Base-by-base conservation (phyloP, 495 filamentous ascomycete species). In the Trichodelitschia bisporula region DNA sequence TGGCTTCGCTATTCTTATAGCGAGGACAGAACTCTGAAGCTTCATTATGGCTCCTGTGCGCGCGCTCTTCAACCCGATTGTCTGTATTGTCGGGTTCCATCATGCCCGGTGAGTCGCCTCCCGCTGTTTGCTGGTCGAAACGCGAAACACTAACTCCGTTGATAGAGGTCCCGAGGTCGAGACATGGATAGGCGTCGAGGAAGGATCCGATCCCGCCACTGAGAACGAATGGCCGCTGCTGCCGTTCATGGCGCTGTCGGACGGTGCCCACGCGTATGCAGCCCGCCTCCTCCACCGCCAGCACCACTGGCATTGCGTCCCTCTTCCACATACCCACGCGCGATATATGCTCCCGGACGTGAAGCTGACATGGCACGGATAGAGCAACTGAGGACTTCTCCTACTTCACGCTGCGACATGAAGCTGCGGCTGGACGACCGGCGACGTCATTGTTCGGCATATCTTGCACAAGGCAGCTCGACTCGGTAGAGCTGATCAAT, bases 221-320 rank as follows among this genome's bases (percentile, higher is more conserved):
- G 78, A 86, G 34, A 80, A 86, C 60, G 82, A 90, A 46, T 97
- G 86, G 86, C 61, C 68, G 4, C 54, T 92, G 36, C 59, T 97
- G 28, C 86, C 86, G 0, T 97, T 95, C 52, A 92, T 95, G 77
- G 86, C 84, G n/a, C 55, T 97, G 37, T 79, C 77, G 19, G 86
- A 97, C 49, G 86, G 86, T 18, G 86, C 86, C 21, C 86, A 97
- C 55, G 63, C 78, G 78, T 90, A 62, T 43, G 72, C 56, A 24
- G 20, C 12, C 15, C 28, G 26, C 32, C 26, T 31, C 31, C 19
- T 13, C 30, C 21, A 20, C 28, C 10, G 18, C 14, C 33, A 33
- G 14, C 24, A 18, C 24, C 15, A 13, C 4, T n/a, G 16, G 6
- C 21, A 6, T 6, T 24, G 6, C 21, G 6, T 24, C 21, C n/a